These are phyloP conservation scores for Tuber aestivum DNA, from an alignment of 495 filamentous ascomycete genomes.

Conservation along the genomic window DNA sequence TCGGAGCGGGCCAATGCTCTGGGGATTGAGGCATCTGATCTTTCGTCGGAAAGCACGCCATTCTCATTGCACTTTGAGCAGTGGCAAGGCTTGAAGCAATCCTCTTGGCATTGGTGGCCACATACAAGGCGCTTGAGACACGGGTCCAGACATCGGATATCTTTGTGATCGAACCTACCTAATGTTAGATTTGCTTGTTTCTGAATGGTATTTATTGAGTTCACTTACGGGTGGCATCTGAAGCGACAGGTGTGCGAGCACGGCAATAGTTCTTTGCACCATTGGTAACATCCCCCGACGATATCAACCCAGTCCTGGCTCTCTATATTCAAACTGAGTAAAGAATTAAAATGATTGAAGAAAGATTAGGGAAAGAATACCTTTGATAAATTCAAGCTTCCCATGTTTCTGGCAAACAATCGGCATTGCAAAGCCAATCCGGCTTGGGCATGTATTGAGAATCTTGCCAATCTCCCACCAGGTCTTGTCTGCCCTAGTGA, in stretches of 20 bases:
- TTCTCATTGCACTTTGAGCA: slow-evolving; percentile 24
- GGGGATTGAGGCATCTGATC: not conserved
- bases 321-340: slow-evolving; percentile 47
- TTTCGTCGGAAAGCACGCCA: not conserved
- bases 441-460: slow-evolving; percentile 26
- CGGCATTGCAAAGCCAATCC: slow-evolving; percentile 44
- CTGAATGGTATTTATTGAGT: not conserved
- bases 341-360: slow-evolving; percentile 39
- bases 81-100: slow-evolving; percentile 28
- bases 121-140: slow-evolving; percentile 25
- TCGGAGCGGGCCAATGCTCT: not conserved
- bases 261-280: slow-evolving; percentile 47
- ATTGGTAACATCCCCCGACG: slow-evolving; percentile 55
- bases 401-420: slow-evolving; percentile 44
- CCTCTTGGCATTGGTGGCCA: slow-evolving; percentile 23
- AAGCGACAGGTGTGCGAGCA: slow-evolving; percentile 51
- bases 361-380: slow-evolving; percentile 46
- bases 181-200: slow-evolving; percentile 5
- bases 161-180: slow-evolving; percentile 30
- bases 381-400: slow-evolving; percentile 42
- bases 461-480: slow-evolving; percentile 43
- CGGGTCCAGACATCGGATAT: slow-evolving; percentile 20
- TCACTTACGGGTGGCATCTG: slow-evolving; percentile 49
- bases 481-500: slow-evolving; percentile 46
- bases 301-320: slow-evolving; percentile 50